A percentile compares a stretch with the other conserved stretches of the same genome.
Evolutionary conservation across 2,329 filamentous ascomycete species (phyloP).

Genomic region (Trichoderma gracile): DNA sequence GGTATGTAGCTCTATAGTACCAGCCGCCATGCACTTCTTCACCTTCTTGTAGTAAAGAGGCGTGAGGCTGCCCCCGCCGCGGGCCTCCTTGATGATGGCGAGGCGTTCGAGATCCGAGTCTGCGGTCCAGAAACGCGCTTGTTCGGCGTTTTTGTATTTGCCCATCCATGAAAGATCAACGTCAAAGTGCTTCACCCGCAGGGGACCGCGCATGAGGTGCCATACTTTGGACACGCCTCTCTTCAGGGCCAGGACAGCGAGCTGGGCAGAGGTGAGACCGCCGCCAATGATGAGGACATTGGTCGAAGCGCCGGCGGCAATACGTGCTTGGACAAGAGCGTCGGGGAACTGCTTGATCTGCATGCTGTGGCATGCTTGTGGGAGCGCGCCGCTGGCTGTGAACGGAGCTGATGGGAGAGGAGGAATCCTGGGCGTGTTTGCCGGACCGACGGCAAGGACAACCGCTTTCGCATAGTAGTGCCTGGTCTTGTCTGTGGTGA

Average conservation of each 20-base stretch:
- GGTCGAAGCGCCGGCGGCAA: conserved; percentile 51
- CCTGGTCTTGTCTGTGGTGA: conserved; percentile 47
- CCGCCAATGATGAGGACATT: conserved; percentile 72
- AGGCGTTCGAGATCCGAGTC: conserved; percentile 69
- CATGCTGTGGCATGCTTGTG: conserved; percentile 63
- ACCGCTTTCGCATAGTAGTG: conserved; percentile 61
- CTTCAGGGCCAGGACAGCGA: conserved; percentile 66
- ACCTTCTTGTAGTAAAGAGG: conserved; percentile 67
- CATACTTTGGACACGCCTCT: conserved; percentile 67
- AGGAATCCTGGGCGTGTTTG: conserved; percentile 57
- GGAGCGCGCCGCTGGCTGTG: conserved; percentile 27
- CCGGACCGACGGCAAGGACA: conserved; percentile 70
- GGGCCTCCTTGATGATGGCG: conserved; percentile 64
- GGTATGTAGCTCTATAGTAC: conserved; percentile 57
- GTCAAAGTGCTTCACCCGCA: conserved; percentile 73
- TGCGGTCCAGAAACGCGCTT: conserved; percentile 75
- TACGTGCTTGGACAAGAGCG: conserved; percentile 51
- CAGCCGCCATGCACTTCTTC: conserved; percentile 56
- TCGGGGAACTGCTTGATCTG: conserved; percentile 62
- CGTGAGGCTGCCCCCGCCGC: conserved; percentile 76
- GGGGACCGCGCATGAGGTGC: conserved; percentile 64
- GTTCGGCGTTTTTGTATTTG: conserved; percentile 76
- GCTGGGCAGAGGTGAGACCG: conserved; percentile 73
- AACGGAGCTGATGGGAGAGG: conserved; percentile 39
- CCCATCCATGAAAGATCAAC: conserved; percentile 77